These are phyloP conservation scores for Hymenoscyphus albidus DNA, from an alignment of 2,329 filamentous ascomycete genomes.

Conservation along the genomic window DNA sequence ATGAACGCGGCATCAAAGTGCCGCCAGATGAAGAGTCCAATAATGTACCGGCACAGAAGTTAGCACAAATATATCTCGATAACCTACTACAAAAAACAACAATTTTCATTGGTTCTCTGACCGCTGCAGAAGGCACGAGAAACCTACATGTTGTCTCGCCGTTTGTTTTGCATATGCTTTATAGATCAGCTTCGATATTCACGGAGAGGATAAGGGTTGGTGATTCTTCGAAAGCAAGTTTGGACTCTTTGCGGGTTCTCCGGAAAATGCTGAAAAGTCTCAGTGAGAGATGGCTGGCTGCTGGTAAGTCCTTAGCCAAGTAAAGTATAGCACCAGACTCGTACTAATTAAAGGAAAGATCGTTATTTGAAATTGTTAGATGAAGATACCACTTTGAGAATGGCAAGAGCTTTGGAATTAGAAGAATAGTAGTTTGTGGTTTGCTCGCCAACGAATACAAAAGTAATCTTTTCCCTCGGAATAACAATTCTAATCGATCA, in stretches of 20 bases:
- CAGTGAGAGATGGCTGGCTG: neutral
- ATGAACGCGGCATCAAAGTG: neutral
- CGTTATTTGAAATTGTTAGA: slow-evolving; percentile 3
- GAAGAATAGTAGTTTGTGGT: neutral
- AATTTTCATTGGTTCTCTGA: neutral
- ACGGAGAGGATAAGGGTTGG: slow-evolving; percentile 5
- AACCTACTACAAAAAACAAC: neutral
- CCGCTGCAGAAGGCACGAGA: neutral
- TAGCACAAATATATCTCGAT: neutral
- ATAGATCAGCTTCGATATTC: slow-evolving; percentile 2
- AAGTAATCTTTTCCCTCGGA: neutral
- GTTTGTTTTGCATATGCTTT: slow-evolving; percentile 1
- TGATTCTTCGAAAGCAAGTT: neutral
- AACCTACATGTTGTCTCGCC: neutral
- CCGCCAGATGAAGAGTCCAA: neutral
- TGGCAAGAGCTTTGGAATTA: slow-evolving; percentile 5
- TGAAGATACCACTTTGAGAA: slow-evolving; percentile 6
- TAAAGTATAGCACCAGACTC: neutral
- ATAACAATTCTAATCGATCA: neutral
- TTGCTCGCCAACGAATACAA: neutral
- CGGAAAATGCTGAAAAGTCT: slow-evolving; percentile 1
- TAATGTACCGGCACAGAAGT: neutral
- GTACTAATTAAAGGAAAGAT: neutral
- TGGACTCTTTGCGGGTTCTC: neutral
- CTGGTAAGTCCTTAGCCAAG: neutral